These are phyloP conservation scores for Selenicereus undatus DNA, from an alignment of 148 eudicot genomes.

Conservation along the genomic window DNA sequence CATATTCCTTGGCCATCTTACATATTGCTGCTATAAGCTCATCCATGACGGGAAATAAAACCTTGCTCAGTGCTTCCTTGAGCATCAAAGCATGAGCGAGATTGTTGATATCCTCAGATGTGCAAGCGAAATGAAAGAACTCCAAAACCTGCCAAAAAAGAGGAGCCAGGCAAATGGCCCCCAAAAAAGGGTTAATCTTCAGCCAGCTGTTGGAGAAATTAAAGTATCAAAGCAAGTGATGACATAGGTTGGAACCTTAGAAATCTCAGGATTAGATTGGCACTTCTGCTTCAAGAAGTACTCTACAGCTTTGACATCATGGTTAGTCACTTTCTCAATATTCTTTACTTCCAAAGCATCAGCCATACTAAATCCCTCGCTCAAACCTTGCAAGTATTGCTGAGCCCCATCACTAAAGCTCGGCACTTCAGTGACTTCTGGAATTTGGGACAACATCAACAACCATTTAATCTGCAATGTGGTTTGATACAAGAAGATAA, in stretches of 20 bases:
- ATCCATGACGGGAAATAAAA: slow-evolving; percentile 66
- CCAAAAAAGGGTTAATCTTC: too few relatives aligned
- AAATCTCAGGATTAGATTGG: slow-evolving; percentile 65
- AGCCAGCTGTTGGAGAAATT: too few relatives aligned
- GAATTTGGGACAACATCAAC: slow-evolving; percentile 69
- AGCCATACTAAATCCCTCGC: slow-evolving; percentile 51
- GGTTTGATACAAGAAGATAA: neutral
- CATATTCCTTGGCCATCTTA: slow-evolving; percentile 61
- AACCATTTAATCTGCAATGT: slow-evolving; percentile 73
- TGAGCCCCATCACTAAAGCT: slow-evolving; percentile 57
- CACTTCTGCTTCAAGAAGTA: slow-evolving; percentile 87
- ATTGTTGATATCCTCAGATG: slow-evolving; percentile 97
- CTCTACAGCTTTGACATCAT: slow-evolving; percentile 95
- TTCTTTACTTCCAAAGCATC: slow-evolving; percentile 86
- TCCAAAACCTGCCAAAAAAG: slow-evolving; percentile 58
- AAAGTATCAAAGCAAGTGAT: neutral
- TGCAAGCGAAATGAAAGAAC: slow-evolving; percentile 96
- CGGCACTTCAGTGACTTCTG: slow-evolving; percentile 78
- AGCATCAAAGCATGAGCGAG: slow-evolving; percentile 91
- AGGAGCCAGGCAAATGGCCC: neutral
- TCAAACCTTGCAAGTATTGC: slow-evolving; percentile 50
- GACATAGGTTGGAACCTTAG: slow-evolving; percentile 45
- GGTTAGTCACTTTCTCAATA: slow-evolving; percentile 88
- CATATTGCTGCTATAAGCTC: slow-evolving; percentile 51
- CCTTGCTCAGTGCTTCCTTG: slow-evolving; percentile 57